phyloP scores from a whole-genome alignment of 768 basidiomycete genomes.

The Leccinum ochraceum region DNA sequence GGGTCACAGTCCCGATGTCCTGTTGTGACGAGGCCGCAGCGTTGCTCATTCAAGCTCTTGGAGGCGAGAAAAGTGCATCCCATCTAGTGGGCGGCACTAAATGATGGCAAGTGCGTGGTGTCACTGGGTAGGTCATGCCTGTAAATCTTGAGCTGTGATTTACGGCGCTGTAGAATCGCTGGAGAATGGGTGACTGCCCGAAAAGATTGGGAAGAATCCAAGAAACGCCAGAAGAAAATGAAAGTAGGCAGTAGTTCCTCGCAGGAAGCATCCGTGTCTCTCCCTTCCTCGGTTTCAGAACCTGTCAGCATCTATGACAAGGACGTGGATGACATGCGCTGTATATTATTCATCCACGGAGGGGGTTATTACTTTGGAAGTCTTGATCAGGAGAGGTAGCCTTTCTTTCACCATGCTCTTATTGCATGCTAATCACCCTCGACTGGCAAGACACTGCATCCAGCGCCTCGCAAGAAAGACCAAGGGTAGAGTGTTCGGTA shows the following conservation, averaged over 20 bases:
- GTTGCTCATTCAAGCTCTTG: conserved; percentile 73
- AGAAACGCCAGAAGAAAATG: conserved; percentile 52
- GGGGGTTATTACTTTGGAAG: conserved; percentile 88
- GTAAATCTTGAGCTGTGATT: conserved; percentile 15
- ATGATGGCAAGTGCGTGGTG: conserved; percentile 96
- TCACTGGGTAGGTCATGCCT: conserved; percentile 60
- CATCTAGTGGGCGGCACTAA: conserved; percentile 84
- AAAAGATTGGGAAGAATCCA: conserved; percentile 78
- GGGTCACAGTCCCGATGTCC: conserved; percentile 70
- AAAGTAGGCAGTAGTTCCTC: conserved; percentile 10
- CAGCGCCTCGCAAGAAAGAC: conserved; percentile 91
- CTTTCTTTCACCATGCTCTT: conserved; percentile 1
- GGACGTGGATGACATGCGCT: conserved; percentile 82
- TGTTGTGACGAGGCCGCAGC: conserved; percentile 75
- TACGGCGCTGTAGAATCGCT: conserved; percentile 54
- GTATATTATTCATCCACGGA: conserved; percentile 81
- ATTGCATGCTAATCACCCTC: conserved; percentile 8
- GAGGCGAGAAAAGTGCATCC: conserved; percentile 75
- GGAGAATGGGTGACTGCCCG: conserved; percentile 87
- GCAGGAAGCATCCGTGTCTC: conserved; percentile 17
- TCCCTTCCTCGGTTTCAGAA: conserved; percentile 25
- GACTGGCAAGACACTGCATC: conserved; percentile 56
- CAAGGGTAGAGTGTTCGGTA: conserved; percentile 85
- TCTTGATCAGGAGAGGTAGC: conserved; percentile 71
- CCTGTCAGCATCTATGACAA: conserved; percentile 51